phyloP scores from a whole-genome alignment of 768 basidiomycete genomes.

The Infundibulicybe gibba region DNA sequence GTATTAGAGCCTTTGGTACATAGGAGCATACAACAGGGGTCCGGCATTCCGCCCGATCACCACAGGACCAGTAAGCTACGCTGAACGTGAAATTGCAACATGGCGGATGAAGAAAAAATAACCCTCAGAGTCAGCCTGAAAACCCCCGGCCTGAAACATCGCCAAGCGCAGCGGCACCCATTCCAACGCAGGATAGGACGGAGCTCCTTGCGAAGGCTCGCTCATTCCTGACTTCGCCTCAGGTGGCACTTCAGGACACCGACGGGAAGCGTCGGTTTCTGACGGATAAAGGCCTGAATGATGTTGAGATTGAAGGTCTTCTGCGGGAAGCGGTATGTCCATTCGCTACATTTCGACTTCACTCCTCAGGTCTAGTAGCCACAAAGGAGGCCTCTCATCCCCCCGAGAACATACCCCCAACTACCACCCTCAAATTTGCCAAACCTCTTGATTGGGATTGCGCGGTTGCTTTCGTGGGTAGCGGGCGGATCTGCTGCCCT shows the following conservation, averaged over 20 bases:
- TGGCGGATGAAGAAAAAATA: no score
- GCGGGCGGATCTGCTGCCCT: conserved; percentile 58
- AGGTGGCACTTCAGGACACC: conserved; percentile 54
- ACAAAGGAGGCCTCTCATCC: conserved; percentile 44
- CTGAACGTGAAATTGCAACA: no score
- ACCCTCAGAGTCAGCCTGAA: neutral
- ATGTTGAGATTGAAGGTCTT: conserved; percentile 54
- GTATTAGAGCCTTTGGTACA: no score
- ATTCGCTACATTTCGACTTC: neutral
- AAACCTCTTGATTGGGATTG: conserved; percentile 56
- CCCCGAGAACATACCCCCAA: conserved; percentile 72
- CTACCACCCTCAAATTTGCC: conserved; percentile 69
- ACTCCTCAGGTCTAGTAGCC: conserved; percentile 15
- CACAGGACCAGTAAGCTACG: no score
- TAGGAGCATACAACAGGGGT: no score
- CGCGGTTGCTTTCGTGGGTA: conserved; percentile 64
- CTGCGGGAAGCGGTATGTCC: conserved; percentile 51
- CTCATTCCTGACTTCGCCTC: conserved; percentile 62
- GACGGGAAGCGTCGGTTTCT: conserved; percentile 62
- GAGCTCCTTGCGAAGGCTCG: conserved; percentile 56
- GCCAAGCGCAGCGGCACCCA: neutral
- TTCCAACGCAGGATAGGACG: conserved; percentile 20
- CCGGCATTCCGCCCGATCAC: no score
- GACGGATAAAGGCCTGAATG: conserved; percentile 64
- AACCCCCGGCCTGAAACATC: neutral